Conservation (phyloP, 306 rosid genomes). For the Macrotyloma uniflorum region DNA sequence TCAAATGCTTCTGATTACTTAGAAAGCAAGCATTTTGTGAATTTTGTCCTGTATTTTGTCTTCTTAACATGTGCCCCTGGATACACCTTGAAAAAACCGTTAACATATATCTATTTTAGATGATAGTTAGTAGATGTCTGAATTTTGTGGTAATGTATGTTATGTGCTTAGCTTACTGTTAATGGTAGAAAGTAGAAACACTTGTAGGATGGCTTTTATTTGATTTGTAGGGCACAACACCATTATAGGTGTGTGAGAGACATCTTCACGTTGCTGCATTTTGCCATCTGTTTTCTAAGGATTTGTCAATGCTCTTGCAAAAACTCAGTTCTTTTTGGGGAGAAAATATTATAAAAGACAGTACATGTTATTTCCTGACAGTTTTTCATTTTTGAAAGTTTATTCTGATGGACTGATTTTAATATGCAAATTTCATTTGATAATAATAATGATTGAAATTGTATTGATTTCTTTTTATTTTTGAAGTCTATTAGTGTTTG, state of each 20-base stretch:
- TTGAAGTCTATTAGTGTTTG: conserved; percentile 13
- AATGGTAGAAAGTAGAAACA: not conserved
- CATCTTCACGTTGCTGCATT: conserved; percentile 20
- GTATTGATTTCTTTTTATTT: not conserved
- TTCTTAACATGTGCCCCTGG: not conserved
- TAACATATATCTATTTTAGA: not conserved
- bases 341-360: not conserved
- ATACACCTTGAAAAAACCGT: not conserved
- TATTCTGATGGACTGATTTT: conserved; percentile 7
- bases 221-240: not conserved
- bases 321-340: not conserved
- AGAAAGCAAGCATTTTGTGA: not conserved
- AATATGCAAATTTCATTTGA: not conserved
- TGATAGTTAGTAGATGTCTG: not conserved
- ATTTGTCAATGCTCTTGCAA: conserved; percentile 3
- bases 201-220: not conserved
- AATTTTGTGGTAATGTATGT: not conserved
- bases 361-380: conserved; percentile 5
- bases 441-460: conserved; percentile 17
- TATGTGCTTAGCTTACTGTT: not conserved
- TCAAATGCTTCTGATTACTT: not conserved
- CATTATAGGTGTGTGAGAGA: not conserved
- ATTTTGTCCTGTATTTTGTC: not conserved
- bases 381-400: conserved; percentile 21
- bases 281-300: conserved; percentile 6